These are phyloP conservation scores for Odontarrhena argentea DNA, from an alignment of 345 rosid species.

Conservation along the genomic window DNA sequence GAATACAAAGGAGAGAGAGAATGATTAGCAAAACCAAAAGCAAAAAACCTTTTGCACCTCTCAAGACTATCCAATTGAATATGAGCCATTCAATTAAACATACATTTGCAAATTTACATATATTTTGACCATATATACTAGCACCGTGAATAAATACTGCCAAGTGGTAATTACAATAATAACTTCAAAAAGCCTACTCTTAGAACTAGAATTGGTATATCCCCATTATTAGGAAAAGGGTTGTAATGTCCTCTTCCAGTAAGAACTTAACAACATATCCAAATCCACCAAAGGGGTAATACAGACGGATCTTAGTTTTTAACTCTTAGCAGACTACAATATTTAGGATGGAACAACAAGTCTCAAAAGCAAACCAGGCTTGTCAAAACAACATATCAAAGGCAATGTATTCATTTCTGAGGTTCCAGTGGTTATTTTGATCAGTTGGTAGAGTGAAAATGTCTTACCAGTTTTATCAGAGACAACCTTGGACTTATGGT, in stretches of 20 bases:
- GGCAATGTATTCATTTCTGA: background rate
- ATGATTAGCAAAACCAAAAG: constrained; percentile 11
- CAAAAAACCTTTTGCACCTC: constrained; percentile 20
- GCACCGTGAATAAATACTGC: background rate
- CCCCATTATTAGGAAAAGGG: background rate
- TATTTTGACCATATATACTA: background rate
- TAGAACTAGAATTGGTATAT: background rate
- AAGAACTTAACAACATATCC: background rate
- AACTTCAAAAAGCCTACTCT: background rate
- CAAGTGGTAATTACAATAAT: background rate
- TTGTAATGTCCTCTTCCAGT: background rate
- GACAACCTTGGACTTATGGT: constrained; percentile 45
- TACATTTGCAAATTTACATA: background rate
- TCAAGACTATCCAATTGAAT: background rate
- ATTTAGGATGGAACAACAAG: background rate
- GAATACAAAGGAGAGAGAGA: constrained; percentile 39
- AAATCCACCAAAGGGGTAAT: constrained; percentile 7
- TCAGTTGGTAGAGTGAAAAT: constrained; percentile 25
- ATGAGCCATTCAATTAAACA: background rate
- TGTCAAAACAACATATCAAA: background rate
- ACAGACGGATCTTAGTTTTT: background rate
- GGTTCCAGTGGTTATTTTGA: background rate
- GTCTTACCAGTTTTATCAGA: constrained; percentile 74
- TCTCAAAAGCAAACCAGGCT: constrained; percentile 3
- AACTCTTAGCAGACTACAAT: background rate